Evolutionary conservation across 1,284 basidiomycete genomes (phyloP).

Genomic region (Apiotrichum domesticum): DNA sequence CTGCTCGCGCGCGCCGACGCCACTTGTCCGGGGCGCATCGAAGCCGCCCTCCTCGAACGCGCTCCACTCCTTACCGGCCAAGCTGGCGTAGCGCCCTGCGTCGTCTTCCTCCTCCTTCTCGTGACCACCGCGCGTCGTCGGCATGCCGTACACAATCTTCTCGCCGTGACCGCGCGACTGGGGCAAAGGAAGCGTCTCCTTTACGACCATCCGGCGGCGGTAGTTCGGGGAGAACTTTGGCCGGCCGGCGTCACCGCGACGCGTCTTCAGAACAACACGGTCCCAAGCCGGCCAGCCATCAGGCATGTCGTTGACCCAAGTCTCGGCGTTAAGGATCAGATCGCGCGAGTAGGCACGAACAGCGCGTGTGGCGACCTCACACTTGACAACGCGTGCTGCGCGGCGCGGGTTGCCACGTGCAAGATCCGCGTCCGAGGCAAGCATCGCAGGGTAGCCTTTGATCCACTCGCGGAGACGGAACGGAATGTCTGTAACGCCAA

Average conservation of each 20-base stretch:
- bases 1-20: slow-evolving; percentile 25
- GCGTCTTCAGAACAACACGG: slow-evolving; percentile 24
- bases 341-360: slow-evolving; percentile 76
- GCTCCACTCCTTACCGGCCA: slow-evolving; percentile 81
- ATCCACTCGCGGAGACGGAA: slow-evolving; percentile 77
- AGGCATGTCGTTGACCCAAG: slow-evolving; percentile 56
- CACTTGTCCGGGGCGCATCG: slow-evolving; percentile 43
- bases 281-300: slow-evolving; percentile 36
- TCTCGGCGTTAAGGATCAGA: slow-evolving; percentile 63
- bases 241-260: slow-evolving; percentile 24
- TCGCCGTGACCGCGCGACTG: slow-evolving; percentile 2
- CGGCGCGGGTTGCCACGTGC: slow-evolving; percentile 55
- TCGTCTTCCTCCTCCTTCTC: slow-evolving; percentile 36
- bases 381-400: slow-evolving; percentile 64
- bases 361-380: slow-evolving; percentile 66
- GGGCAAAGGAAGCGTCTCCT: slow-evolving; percentile 29
- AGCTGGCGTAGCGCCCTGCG: slow-evolving; percentile 65
- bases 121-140: not conserved
- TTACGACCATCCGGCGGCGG: slow-evolving; percentile 32
- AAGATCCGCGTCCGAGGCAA: slow-evolving; percentile 49
- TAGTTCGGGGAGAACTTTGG: slow-evolving; percentile 36
- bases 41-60: slow-evolving; percentile 79
- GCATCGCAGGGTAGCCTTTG: slow-evolving; percentile 68
- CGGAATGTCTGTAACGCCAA: slow-evolving; percentile 60
- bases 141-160: slow-evolving; percentile 7